Conservation (phyloP, 306 rosid species). For the Cicer judaicum region DNA sequence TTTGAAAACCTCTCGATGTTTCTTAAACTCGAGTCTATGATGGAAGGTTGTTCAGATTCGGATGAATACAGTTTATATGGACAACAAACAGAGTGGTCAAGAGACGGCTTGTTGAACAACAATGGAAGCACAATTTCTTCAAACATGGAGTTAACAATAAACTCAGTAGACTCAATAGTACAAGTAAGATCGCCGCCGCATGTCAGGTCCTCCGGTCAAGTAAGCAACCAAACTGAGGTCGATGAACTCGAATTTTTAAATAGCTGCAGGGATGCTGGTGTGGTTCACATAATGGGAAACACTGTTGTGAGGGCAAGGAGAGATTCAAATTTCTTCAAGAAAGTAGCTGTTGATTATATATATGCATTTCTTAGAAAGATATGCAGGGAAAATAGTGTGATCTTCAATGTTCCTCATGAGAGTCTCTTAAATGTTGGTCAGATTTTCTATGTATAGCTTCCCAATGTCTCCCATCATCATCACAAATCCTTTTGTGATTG, state of each 20-base stretch:
- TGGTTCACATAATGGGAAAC: conserved; percentile 94
- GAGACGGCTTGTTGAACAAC: conserved; percentile 47
- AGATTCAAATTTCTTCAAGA: conserved; percentile 73
- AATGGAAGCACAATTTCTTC: conserved; percentile 51
- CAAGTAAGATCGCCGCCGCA: conserved; percentile 56
- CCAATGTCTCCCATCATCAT: background rate
- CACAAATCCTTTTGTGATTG: conserved; percentile 12
- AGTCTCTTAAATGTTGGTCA: conserved; percentile 93
- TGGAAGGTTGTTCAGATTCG: conserved; percentile 93
- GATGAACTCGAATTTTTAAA: conserved; percentile 83
- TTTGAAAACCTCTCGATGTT: conserved; percentile 72
- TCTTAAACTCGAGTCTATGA: conserved; percentile 79
- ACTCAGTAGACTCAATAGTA: conserved; percentile 72
- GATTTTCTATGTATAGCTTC: conserved; percentile 76
- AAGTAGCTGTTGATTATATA: conserved; percentile 78
- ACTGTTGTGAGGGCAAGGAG: conserved; percentile 78
- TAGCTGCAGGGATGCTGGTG: conserved; percentile 84
- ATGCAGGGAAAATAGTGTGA: conserved; percentile 92
- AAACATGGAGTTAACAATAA: conserved; percentile 52
- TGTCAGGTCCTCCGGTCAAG: conserved; percentile 49
- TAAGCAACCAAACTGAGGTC: conserved; percentile 64
- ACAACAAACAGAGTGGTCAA: conserved; percentile 56
- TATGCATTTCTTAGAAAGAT: conserved; percentile 92
- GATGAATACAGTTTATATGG: conserved; percentile 72
- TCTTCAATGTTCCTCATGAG: conserved; percentile 98